Percentiles rank a stretch among this genome's conserved stretches.
These are phyloP conservation scores for Cubamyces lactineus DNA, from an alignment of 768 basidiomycete genomes.

Conservation along the genomic window DNA sequence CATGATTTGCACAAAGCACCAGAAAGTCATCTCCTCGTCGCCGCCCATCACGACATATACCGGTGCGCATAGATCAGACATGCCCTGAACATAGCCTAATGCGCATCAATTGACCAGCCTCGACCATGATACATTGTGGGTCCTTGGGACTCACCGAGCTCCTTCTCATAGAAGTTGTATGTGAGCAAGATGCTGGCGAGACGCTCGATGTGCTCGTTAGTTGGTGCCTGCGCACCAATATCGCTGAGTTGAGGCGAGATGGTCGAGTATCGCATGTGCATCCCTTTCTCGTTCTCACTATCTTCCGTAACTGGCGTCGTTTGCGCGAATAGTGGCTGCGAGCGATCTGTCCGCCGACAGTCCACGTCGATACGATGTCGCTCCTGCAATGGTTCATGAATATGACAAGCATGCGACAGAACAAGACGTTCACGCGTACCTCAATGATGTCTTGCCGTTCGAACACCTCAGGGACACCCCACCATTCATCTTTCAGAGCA, in stretches of 20 bases:
- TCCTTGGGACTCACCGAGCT: constrained; percentile 63
- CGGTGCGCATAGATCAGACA: constrained; percentile 95
- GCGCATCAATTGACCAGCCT: constrained; percentile 23
- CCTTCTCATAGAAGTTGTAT: constrained; percentile 88
- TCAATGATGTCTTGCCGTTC: constrained; percentile 81
- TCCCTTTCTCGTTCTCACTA: constrained; percentile 61
- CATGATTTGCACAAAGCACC: constrained; percentile 97
- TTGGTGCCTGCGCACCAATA: constrained; percentile 85
- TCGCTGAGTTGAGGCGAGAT: constrained; percentile 75
- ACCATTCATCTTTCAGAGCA: constrained; percentile 79
- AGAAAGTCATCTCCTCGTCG: constrained; percentile 91
- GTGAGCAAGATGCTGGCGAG: constrained; percentile 85
- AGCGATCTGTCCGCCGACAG: constrained; percentile 93
- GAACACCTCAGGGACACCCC: constrained; percentile 78
- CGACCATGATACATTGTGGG: not conserved
- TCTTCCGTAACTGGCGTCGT: constrained; percentile 42
- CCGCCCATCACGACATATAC: constrained; percentile 90
- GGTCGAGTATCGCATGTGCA: constrained; percentile 60
- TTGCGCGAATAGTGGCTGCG: constrained; percentile 82
- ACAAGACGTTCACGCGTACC: constrained; percentile 45
- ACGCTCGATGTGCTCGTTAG: constrained; percentile 91
- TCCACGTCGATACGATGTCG: constrained; percentile 96
- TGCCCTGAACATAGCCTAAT: constrained; percentile 95
- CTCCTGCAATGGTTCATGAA: constrained; percentile 50
- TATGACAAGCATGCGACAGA: not conserved